Evolutionary conservation across 306 rosid species (phyloP), one percentile per base, ranked within the genome.

Genomic region (Trichosanthes truncata): DNA sequence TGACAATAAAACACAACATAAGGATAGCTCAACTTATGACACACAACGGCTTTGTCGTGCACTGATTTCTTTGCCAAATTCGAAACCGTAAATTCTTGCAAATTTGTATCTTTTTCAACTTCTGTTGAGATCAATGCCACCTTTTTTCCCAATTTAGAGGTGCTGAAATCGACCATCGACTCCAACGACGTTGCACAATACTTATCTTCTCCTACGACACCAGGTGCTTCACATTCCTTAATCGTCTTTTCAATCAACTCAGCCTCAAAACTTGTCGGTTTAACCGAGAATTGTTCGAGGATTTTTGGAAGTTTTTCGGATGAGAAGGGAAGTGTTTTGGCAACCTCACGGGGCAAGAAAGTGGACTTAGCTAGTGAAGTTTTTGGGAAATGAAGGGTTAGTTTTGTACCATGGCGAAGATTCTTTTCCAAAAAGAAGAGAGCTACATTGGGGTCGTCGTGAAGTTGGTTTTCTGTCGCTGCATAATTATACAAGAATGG

Each of bases 1-100:
- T 94, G 98, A 61, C 98, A 94, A 74, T 91, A 90, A 73, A 92
- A 94, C 1, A 94, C 92, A 2, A 92, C 98, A 46, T 90, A 92
- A 0, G 90, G 87, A 53, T 94, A 94, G 68, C 76, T 87, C 75
- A 87, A 91, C 36, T 89, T 90, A 61, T 94, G 97, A 60, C 98
- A 94, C 40, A 83, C 98, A 21, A 90, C 90, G 0, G 85, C 84
- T 5, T 88, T 87, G 5, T 85, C 65, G 17, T 82, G 81, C 9
- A 36, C 48, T 13, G 87, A 25, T 60, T 88, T 86, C 85, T 88
- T 89, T 12, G 82, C 84, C 21, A 88, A 89, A 0, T 65, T 21
- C 1, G 75, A 7, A 31, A 94, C 63, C 0, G 91, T 88, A 45
- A 88, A 90, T 4, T 65, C 80, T 60, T 92, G 92, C 40, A 66